Conservation (phyloP, 352 stramenopile genomes). For the Phytophthora meadii region DNA sequence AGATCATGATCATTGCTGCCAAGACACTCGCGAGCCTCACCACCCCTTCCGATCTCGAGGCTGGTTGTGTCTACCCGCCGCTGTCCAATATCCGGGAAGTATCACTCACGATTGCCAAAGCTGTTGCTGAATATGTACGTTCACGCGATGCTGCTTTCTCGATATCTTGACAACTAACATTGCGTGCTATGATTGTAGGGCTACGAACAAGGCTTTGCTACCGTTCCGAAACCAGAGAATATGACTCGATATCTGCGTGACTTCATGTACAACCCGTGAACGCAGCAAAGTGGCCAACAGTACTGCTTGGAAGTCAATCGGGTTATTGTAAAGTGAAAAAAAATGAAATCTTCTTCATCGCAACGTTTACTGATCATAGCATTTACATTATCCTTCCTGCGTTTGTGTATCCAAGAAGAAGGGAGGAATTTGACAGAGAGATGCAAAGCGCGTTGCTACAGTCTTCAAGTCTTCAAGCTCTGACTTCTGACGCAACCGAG, state of each 20-base stretch:
- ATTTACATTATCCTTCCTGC: too few species aligned
- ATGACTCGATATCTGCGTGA: constrained; percentile 58
- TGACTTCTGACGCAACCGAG: constrained; percentile 28
- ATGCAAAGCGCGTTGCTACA: constrained; percentile 36
- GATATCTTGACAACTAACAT: constrained; percentile 4
- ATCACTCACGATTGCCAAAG: constrained; percentile 92
- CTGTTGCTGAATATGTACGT: constrained; percentile 76
- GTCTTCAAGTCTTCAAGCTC: constrained; percentile 42
- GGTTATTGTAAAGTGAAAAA: constrained; percentile 17
- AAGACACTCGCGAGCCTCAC: constrained; percentile 79
- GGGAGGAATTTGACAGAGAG: constrained; percentile 39
- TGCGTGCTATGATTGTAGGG: constrained; percentile 34
- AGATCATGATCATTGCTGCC: constrained; percentile 85
- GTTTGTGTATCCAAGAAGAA: constrained; percentile 7
- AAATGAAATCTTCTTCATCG: constrained; percentile 4
- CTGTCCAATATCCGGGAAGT: constrained; percentile 93
- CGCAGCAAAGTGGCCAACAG: background rate
- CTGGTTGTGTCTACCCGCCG: constrained; percentile 94
- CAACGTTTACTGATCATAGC: background rate
- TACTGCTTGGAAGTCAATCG: constrained; percentile 8
- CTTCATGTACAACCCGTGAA: constrained; percentile 74
- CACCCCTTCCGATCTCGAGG: constrained; percentile 90
- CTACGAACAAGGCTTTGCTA: constrained; percentile 64
- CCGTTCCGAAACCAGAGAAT: constrained; percentile 51
- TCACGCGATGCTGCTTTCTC: background rate